Percentiles rank a stretch among this genome's conserved stretches.
These are phyloP conservation scores for Scenedesmus sp. DNA, from an alignment of 163 green algal genomes.

Conservation along the genomic window DNA sequence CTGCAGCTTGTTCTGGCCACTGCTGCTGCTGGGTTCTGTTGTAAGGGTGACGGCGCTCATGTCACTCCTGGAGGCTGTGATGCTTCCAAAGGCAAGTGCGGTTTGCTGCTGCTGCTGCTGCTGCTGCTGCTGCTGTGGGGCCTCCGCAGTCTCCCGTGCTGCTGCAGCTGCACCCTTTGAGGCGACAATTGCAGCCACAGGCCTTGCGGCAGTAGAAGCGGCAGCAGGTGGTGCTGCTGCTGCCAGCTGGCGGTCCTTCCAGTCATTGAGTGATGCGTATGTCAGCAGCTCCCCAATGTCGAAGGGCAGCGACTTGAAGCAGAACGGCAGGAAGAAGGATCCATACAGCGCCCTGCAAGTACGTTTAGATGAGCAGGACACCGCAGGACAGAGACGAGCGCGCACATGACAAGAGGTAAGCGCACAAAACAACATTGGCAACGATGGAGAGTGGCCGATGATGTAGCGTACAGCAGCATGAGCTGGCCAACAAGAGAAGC, in stretches of 20 bases:
- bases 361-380: too few relatives aligned
- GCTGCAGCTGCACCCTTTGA: not conserved
- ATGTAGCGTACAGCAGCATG: too few relatives aligned
- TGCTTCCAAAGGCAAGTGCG: slow-evolving; percentile 18
- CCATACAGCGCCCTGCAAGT: slow-evolving; percentile 64
- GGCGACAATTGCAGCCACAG: not conserved
- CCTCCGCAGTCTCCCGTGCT: not conserved
- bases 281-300: slow-evolving; percentile 79
- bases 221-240: not conserved
- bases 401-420: too few relatives aligned
- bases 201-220: not conserved
- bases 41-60: not conserved
- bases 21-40: slow-evolving; percentile 13
- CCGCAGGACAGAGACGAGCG: too few relatives aligned
- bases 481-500: too few relatives aligned
- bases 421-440: too few relatives aligned
- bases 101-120: too few relatives aligned
- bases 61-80: slow-evolving; percentile 16
- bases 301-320: slow-evolving; percentile 78
- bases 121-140: not conserved
- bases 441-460: too few relatives aligned
- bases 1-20: not conserved
- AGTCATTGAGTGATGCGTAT: slow-evolving; percentile 71
- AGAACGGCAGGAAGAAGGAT: slow-evolving; percentile 79
- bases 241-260: not conserved